These are phyloP conservation scores for Cercospora zeae-maydis DNA, from an alignment of 2,329 filamentous ascomycete species.

Conservation along the genomic window DNA sequence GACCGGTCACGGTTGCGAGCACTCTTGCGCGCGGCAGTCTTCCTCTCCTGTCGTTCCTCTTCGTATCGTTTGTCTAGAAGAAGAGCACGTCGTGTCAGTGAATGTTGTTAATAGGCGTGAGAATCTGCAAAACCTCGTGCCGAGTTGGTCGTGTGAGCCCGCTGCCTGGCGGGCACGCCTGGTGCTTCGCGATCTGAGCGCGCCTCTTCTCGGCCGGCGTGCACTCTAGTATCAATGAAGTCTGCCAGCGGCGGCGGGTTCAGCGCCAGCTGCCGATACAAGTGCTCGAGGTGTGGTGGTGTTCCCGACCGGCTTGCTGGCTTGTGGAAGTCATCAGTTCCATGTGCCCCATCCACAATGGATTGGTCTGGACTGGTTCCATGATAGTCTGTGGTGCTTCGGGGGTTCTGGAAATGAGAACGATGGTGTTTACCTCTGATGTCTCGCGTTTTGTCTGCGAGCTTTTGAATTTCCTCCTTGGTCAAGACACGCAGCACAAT, in stretches of 20 bases:
- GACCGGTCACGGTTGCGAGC: constrained; percentile 30
- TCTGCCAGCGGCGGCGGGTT: constrained; percentile 15
- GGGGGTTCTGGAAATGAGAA: constrained; percentile 10
- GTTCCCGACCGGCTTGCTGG: constrained; percentile 11
- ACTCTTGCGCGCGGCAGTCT: constrained; percentile 26
- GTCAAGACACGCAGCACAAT: constrained; percentile 85
- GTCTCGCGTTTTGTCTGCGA: constrained; percentile 75
- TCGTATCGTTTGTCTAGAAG: constrained; percentile 32
- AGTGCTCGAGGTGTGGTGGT: constrained; percentile 17
- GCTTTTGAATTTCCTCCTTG: constrained; percentile 84
- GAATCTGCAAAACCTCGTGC: constrained; percentile 12
- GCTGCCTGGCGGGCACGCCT: constrained; percentile 5
- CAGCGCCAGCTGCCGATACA: constrained; percentile 15
- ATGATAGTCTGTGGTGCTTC: not conserved
- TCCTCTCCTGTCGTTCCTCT: constrained; percentile 28
- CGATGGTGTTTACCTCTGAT: constrained; percentile 56
- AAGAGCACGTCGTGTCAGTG: constrained; percentile 21
- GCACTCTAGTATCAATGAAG: constrained; percentile 19
- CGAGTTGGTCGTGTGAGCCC: constrained; percentile 11
- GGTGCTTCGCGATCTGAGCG: constrained; percentile 17
- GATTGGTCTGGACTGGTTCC: constrained; percentile 18
- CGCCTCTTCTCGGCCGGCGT: constrained; percentile 17
- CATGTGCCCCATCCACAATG: constrained; percentile 15
- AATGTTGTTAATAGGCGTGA: constrained; percentile 14
- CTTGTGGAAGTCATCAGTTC: constrained; percentile 17